Evolutionary conservation across 169 alveolate species (phyloP).

Genomic region (Plasmodium gonderi): DNA sequence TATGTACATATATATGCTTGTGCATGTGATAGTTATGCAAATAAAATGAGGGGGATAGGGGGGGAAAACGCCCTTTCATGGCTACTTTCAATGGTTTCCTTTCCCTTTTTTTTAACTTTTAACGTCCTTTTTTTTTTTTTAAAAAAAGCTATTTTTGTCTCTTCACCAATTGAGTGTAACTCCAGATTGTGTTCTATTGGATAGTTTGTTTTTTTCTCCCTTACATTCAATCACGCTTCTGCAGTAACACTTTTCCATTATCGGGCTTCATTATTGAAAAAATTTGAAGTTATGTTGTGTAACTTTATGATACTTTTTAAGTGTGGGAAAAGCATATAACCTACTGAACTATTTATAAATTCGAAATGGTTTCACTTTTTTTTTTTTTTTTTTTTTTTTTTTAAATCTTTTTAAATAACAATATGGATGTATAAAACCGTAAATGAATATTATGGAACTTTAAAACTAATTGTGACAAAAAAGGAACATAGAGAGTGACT

Average conservation of each 20-base stretch:
- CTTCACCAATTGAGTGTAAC: neutral
- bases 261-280: neutral
- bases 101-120: neutral
- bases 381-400: slow-evolving; percentile 1
- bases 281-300: neutral
- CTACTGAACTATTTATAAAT: neutral
- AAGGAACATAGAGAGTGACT: neutral
- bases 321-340: neutral
- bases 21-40: no score
- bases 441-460: no score
- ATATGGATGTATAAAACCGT: neutral
- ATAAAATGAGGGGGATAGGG: no score
- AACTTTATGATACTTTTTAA: neutral
- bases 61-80: neutral
- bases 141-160: neutral
- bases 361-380: neutral
- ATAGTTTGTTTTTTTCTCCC: neutral
- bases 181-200: neutral
- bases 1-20: no score
- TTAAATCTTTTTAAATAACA: neutral
- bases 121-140: neutral
- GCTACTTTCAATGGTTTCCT: no score
- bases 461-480: no score
- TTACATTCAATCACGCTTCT: no score
- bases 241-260: neutral